These are phyloP conservation scores for Ambrosiella xylebori DNA, from an alignment of 2,329 filamentous ascomycete species.

Conservation along the genomic window DNA sequence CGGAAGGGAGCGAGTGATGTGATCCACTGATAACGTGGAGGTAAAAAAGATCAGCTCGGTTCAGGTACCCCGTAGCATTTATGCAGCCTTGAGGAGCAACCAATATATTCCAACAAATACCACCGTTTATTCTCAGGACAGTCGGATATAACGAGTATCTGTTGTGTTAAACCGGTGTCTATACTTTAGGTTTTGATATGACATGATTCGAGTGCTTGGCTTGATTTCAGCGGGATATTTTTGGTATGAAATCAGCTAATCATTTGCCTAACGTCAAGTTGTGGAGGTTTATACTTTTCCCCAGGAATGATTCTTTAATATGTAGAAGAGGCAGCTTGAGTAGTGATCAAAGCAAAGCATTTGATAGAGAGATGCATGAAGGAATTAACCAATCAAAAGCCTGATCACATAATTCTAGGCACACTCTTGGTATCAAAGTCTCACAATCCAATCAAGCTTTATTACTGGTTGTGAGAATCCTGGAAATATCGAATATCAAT, in stretches of 20 bases:
- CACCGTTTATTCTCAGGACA: background rate
- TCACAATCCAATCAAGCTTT: too few species aligned
- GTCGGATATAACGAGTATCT: too few species aligned
- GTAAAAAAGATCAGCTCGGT: slow-evolving; percentile 5
- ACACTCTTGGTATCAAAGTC: too few species aligned
- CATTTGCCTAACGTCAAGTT: background rate
- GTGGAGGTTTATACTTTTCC: background rate
- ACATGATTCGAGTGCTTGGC: too few species aligned
- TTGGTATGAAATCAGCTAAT: background rate
- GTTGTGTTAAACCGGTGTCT: too few species aligned
- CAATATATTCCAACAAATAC: background rate
- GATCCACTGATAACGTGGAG: slow-evolving; percentile 3
- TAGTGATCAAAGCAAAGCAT: background rate
- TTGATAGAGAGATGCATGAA: background rate
- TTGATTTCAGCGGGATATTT: too few species aligned
- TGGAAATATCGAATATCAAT: too few species aligned
- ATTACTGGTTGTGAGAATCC: too few species aligned
- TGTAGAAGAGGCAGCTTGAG: background rate
- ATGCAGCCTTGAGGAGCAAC: slow-evolving; percentile 8
- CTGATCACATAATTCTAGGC: too few species aligned
- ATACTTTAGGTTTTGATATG: too few species aligned
- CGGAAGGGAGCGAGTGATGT: background rate
- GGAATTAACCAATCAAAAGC: background rate
- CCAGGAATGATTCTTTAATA: background rate
- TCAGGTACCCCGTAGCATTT: slow-evolving; percentile 7